Base-by-base conservation (phyloP, 306 rosid genomes). In the Pyrus pyrifolia region DNA sequence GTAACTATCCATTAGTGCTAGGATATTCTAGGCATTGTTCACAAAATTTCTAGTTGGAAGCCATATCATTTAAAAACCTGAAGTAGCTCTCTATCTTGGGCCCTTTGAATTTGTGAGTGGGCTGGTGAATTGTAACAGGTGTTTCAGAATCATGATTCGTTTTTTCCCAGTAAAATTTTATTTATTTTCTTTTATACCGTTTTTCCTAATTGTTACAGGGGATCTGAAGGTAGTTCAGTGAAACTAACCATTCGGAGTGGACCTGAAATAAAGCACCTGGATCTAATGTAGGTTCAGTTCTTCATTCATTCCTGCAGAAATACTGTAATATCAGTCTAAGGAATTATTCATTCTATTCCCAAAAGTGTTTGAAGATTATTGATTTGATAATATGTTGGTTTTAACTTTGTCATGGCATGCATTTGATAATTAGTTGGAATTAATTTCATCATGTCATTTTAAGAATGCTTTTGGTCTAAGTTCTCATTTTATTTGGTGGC, bases 201-300 rank as follows among this genome's bases (percentile, higher is more conserved):
- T 82, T 74, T 76, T 75, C 42, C 80, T 86, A 42, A 81, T 42
- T 80, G 76, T 80, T 68, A 82, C 89, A 95, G 99, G 89, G 99
- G 99, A 72, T 77, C 96, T 51, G 96, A 92, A 78, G 97, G 99
- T 82, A 95, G 93, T 86, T 72, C 87, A 14, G 96, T 95, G 83
- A 85, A 88, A 73, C 83, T 95, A 84, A 89, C 97, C 21, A 81
- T 95, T 86, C 87, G 74, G 31, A 92, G 93, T 85, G 97, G 99
- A 69, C 74, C 81, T 35, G 95, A 89, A 53, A 78, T 85, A 76
- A 95, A 89, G 89, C 87, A 85, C 78, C 76, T 95, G 59, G 81
- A 78, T 75, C 82, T 95, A 62, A 79, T 33, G 99, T 92, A 80
- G 89, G 96, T 70, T 71, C 49, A 17, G 13, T 38, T 77, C 21